Evolutionary conservation across 2,329 filamentous ascomycete species (phyloP), one percentile per base, ranked within the genome.

Genomic region (Ophiostoma perfectum): DNA sequence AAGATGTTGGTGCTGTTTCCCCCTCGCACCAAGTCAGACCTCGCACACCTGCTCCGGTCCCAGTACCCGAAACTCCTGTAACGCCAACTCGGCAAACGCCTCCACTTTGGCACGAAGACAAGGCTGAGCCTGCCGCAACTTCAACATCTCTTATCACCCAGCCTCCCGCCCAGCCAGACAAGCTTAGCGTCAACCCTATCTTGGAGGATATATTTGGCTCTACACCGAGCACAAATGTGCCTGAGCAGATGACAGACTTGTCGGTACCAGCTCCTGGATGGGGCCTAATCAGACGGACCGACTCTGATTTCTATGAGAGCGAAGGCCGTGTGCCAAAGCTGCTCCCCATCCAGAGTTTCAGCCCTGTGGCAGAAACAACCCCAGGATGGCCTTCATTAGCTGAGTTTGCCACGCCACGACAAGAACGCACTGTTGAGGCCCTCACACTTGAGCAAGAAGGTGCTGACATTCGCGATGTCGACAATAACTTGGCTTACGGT

Each of bases 281-380:
- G 8, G 75, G 74, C 7, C 69, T 78, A 64, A 77, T 77, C 71
- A 70, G 66, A 5, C 70, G 71, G 27, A 39, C 63, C 8, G 72
- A 69, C 16, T 69, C 71, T 5, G 74, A 75, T 27, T 72, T 75
- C 5, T 75, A 74, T 58, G 74, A 75, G 16, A 68, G 68, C 4
- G 74, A 75, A n/a, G 74, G 73, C 39, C 75, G 77, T 7, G 73
- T 75, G 1, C 76, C 76, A 0, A 75, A 76, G 68, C 73, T 78
- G 39, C 73, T 78, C 8, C 74, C 74, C 0, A 58, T 73, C 16
- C 66, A 69, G 18, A 73, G 71, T 67, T 71, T 73, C 66, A 73
- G 72, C 66, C 64, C 71, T 9, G 69, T 71, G 11, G 60, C 67
- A 62, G 71, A 70, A 58, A 42, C 4, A 42, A 16, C 16, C 14